Percentiles rank a stretch among this genome's conserved stretches.
Conservation (phyloP, 164 flowering plant genomes). For the Vitis cinerea region DNA sequence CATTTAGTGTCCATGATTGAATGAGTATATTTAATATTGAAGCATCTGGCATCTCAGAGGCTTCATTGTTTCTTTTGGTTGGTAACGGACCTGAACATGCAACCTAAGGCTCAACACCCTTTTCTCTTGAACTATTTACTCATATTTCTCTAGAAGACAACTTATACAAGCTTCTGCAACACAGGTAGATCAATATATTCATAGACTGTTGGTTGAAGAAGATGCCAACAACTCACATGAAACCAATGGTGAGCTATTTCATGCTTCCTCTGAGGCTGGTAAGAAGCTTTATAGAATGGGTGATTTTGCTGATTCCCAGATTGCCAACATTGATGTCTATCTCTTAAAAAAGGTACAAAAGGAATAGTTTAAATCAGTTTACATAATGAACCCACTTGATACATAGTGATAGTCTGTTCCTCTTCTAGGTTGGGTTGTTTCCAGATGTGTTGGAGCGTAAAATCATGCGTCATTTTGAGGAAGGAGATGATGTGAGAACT, state of each 20-base stretch:
- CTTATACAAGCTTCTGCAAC: neutral
- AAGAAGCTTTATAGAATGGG: slow-evolving; percentile 65
- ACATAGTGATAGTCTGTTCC: slow-evolving; percentile 2
- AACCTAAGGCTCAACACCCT: neutral
- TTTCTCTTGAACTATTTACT: slow-evolving; percentile 1
- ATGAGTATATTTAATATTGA: slow-evolving; percentile 1
- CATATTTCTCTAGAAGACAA: neutral
- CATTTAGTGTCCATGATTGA: neutral
- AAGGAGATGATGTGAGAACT: slow-evolving; percentile 78
- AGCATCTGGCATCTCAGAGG: slow-evolving; percentile 1
- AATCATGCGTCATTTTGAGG: slow-evolving; percentile 69
- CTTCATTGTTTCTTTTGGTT: neutral
- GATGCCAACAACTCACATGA: slow-evolving; percentile 42
- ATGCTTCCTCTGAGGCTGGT: slow-evolving; percentile 71
- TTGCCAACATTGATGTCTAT: slow-evolving; percentile 68
- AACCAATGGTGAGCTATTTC: slow-evolving; percentile 45
- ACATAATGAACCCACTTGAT: neutral
- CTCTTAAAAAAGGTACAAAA: slow-evolving; percentile 65
- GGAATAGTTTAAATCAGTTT: neutral
- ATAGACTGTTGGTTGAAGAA: slow-evolving; percentile 83
- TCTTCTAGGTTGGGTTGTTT: slow-evolving; percentile 84
- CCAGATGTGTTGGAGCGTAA: slow-evolving; percentile 84
- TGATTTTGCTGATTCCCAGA: slow-evolving; percentile 58
- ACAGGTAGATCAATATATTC: slow-evolving; percentile 87
- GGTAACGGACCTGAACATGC: too few relatives aligned